Base-by-base conservation (phyloP, 164 flowering plant species). In the Liriodendron chinense region DNA sequence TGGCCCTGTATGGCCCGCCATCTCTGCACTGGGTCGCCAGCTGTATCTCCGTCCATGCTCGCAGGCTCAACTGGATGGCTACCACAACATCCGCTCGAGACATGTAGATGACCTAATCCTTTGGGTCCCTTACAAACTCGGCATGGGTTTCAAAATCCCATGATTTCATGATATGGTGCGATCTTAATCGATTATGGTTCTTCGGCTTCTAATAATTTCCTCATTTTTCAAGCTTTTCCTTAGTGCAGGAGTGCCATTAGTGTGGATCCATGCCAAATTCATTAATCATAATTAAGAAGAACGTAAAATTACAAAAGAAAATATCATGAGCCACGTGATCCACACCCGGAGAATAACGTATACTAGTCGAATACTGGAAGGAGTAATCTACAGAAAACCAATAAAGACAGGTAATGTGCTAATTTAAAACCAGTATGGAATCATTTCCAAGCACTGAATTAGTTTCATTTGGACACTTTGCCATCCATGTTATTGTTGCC, bases 151-250 rank as follows among this genome's bases (percentile, higher is more conserved):
- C 48, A n/a, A 57, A 68, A 72, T 69, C 70, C 79, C 86, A 88
- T 87, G 74, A 86, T 88, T 83, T 47, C 56, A n/a, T 68, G 49
- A 64, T 68, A 82, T 78, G 75, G 73, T 72, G 81, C 21, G 72
- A 78, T 83, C 72, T 72, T 62, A 23, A 64, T 81, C 64, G 80
- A 86, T 83, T 77, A 79, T 78, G n/a, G 70, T 69, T 25, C 82
- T 77, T 82, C 76, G 74, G 83, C 75, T 77, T 81, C 85, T 80
- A 84, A 87, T 87, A 85, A 90, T 85, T 83, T 82, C 80, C 26
- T 80, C 57, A 23, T 48, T 53, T 76, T 16, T 76, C 68, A 72
- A 59, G 24, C 20, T 50, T 4, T 49, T 26, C 72, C 62, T 77
- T 66, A 62, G 63, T 49, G 9, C 20, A 64, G 18, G 69, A 1